Base-by-base conservation (phyloP, 2,329 filamentous ascomycete genomes). In the Alternaria postmessia region DNA sequence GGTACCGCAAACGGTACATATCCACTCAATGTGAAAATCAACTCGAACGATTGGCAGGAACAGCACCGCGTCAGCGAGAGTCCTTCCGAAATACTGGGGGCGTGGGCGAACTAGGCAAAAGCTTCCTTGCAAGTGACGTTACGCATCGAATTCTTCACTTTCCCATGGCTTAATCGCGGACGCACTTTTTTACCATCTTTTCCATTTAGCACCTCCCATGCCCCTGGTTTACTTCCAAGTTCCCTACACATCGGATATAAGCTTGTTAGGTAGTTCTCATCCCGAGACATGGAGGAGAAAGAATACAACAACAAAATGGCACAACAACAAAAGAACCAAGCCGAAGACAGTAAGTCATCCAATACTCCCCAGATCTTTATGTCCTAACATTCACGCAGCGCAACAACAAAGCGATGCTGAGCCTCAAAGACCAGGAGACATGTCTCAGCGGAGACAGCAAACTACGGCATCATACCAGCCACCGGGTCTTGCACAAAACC, bases 71-170 rank as follows among this genome's bases (percentile, higher is more conserved):
- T 28, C 42, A 51, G 28, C 44, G 34, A 36, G 26, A 28, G 18
- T 54, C 52, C n/a, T 20, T n/a, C 38, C 24, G 38, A 34, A 51
- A 51, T 22, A 61, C 28, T 41, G 54, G 54, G 47, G 38, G 32
- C 30, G 36, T 57, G 53, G 49, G 46, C 57, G 4, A 44, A 58
- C 48, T 55, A 55, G 54, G 62, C 46, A 65, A 67, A 64, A 57
- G 22, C 49, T 62, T 66, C 58, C 52, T 46, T 49, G 44, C 51
- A 30, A 53, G 64, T 71, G 66, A 71, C 66, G 64, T 70, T 61
- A 54, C 52, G 26, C 51, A 71, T 70, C 60, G 61, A 66, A 69
- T 69, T 71, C 60, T 60, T 61, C 38, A 63, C 53, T 65, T 69
- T 62, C 53, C 61, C 62, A 65, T 68, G 52, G 51, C 49, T 22